Evolutionary conservation across 768 basidiomycete species (phyloP).

Genomic region (Rhizopogon vulgaris): DNA sequence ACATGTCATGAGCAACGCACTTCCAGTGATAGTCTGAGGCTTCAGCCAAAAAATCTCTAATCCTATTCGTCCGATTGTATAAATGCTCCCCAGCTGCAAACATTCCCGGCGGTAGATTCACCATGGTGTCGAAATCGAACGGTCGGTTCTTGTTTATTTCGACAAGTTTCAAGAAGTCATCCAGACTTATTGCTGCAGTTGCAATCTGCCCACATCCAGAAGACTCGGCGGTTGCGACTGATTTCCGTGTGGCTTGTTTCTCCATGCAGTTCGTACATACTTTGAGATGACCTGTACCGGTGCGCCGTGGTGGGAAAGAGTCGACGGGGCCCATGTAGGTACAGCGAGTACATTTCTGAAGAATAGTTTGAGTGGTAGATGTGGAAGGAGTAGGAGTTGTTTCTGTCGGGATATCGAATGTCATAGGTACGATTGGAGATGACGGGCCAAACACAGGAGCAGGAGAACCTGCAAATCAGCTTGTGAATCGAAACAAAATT

Average conservation of each 20-base stretch:
- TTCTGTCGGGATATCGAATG: conserved; percentile 15
- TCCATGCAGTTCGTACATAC: conserved; percentile 28
- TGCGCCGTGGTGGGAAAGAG: conserved; percentile 24
- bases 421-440: conserved; percentile 6
- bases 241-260: conserved; percentile 28
- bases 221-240: conserved; percentile 21
- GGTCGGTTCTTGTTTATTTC: conserved; percentile 26
- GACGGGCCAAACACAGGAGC: conserved; percentile 3
- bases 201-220: conserved; percentile 29
- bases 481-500: background rate
- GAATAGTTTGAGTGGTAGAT: background rate
- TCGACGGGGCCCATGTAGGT: conserved; percentile 23
- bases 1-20: conserved; percentile 12
- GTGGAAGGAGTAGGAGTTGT: conserved; percentile 5
- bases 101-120: conserved; percentile 25
- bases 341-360: conserved; percentile 28
- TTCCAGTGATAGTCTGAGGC: conserved; percentile 31
- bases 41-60: conserved; percentile 28
- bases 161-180: conserved; percentile 27
- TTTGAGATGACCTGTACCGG: conserved; percentile 25
- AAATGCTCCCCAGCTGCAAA: conserved; percentile 27
- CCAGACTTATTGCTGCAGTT: conserved; percentile 27
- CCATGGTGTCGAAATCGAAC: conserved; percentile 30
- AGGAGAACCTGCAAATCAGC: conserved; percentile 4
- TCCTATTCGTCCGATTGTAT: conserved; percentile 29